These are phyloP conservation scores for Cordia subcordata DNA, from an alignment of 257 asterid genomes.

Conservation along the genomic window DNA sequence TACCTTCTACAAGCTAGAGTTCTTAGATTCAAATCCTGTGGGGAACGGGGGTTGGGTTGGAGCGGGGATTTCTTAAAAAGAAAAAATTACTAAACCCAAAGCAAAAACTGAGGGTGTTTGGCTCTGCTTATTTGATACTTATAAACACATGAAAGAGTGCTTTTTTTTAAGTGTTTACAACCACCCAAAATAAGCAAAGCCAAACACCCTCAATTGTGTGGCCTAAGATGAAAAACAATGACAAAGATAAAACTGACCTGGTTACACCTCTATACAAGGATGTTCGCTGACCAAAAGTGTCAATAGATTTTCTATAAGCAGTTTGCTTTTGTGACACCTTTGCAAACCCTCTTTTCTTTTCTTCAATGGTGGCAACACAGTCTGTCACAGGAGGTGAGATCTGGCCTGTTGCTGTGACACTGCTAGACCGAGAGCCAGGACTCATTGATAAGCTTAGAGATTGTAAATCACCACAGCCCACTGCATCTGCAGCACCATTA, in stretches of 20 bases:
- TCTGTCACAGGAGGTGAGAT: constrained; percentile 37
- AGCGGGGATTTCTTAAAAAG: no score
- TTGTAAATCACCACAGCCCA: constrained; percentile 41
- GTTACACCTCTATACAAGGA: constrained; percentile 98
- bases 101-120: no score
- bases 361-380: constrained; percentile 24
- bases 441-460: constrained; percentile 72
- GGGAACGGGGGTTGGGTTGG: no score
- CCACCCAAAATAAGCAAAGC: no score
- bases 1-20: no score
- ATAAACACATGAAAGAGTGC: no score
- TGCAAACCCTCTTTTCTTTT: constrained; percentile 57
- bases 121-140: no score
- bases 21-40: no score
- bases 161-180: no score
- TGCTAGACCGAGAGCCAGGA: constrained; percentile 81
- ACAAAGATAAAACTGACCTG: constrained; percentile 33
- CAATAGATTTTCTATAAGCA: constrained; percentile 82
- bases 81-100: no score
- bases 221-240: background rate
- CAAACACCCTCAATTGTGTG: no score
- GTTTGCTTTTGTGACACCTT: constrained; percentile 45
- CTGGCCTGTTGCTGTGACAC: constrained; percentile 51
- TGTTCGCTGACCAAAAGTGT: constrained; percentile 93
- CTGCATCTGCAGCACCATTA: constrained; percentile 12